Conservation (phyloP, 768 basidiomycete species). For the Psilocybe cyanescens region DNA sequence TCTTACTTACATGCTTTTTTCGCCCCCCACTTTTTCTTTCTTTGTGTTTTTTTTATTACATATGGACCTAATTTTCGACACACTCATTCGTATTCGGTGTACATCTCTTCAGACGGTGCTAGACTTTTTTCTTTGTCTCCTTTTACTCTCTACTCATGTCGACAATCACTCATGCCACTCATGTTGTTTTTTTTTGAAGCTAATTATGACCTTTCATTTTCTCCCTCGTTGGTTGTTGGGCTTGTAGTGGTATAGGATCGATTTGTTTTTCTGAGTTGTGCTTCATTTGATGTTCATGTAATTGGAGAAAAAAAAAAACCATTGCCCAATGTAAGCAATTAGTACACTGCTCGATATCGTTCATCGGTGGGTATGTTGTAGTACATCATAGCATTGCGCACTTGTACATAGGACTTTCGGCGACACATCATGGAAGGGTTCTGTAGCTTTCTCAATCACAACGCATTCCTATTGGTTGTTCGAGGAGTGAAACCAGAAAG, state of each 20-base stretch:
- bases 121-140: constrained; percentile 11
- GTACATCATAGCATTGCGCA: no score
- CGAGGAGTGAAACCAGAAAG: no score
- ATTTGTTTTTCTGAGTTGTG: constrained; percentile 9
- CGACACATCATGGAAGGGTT: no score
- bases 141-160: constrained; percentile 9
- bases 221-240: constrained; percentile 17
- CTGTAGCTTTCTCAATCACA: no score
- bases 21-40: background rate
- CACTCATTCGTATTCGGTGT: constrained; percentile 18
- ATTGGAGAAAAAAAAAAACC: constrained; percentile 2
- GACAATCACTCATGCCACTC: constrained; percentile 1
- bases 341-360: no score
- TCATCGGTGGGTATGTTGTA: no score
- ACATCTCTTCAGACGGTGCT: constrained; percentile 16
- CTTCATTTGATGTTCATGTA: constrained; percentile 3
- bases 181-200: constrained; percentile 14
- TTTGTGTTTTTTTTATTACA: constrained; percentile 9
- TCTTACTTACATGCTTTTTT: background rate
- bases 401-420: no score
- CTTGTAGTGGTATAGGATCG: constrained; percentile 9
- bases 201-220: constrained; percentile 23
- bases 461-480: no score
- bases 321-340: no score
- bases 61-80: constrained; percentile 11